These are phyloP conservation scores for Suillus ampliporus DNA, from an alignment of 768 basidiomycete species.

Conservation along the genomic window DNA sequence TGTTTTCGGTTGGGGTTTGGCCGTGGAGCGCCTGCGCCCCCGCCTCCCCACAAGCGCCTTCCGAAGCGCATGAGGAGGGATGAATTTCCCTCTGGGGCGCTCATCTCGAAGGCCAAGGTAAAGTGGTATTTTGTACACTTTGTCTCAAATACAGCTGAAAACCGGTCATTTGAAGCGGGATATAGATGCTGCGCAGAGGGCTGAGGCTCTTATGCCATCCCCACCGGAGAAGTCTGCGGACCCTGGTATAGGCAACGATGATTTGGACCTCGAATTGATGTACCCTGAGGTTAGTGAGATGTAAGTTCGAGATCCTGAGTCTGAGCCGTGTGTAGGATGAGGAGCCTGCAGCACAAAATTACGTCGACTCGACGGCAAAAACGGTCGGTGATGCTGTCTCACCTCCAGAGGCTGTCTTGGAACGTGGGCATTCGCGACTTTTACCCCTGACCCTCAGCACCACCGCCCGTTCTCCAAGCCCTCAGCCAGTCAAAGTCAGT, in stretches of 20 bases:
- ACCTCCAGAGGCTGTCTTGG: background rate
- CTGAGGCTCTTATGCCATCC: background rate
- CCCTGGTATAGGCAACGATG: constrained; percentile 7
- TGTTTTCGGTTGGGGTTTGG: constrained; percentile 19
- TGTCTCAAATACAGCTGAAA: background rate
- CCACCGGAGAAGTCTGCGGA: background rate
- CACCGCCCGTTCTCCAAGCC: background rate
- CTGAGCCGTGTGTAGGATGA: constrained; percentile 5
- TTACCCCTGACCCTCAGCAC: background rate
- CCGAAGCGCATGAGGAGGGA: constrained; percentile 6
- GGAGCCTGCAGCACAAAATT: background rate
- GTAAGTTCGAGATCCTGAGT: background rate
- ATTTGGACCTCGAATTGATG: constrained; percentile 19
- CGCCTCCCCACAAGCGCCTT: background rate
- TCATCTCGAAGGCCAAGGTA: constrained; percentile 1
- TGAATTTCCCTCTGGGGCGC: background rate
- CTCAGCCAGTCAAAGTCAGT: background rate
- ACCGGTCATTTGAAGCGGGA: background rate
- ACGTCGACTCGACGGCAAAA: background rate
- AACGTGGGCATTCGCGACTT: background rate
- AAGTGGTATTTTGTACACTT: too few species aligned
- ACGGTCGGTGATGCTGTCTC: background rate
- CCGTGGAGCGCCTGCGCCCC: background rate
- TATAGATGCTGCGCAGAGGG: background rate
- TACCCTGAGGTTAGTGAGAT: constrained; percentile 31